Evolutionary conservation across 441 rosid species (phyloP).

Genomic region (Erysimum pusillum): DNA sequence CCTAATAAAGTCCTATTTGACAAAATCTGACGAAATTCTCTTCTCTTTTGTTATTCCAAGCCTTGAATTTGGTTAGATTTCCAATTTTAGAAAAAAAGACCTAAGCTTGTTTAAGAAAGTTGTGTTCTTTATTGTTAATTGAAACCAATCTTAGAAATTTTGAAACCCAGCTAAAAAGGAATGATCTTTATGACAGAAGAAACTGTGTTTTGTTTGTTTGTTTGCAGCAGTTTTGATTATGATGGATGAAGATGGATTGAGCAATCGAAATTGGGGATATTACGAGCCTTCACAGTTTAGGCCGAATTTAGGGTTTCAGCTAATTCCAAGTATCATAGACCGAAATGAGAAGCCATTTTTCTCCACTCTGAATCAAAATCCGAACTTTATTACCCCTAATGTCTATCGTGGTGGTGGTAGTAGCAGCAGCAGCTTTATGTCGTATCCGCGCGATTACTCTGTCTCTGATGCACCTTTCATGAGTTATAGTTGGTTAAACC

Average conservation of each 20-base stretch:
- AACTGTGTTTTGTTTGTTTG: constrained; percentile 2
- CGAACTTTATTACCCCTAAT: constrained; percentile 52
- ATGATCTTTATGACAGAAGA: constrained; percentile 5
- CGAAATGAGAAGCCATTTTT: constrained; percentile 65
- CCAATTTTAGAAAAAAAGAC: neutral
- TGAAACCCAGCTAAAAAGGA: constrained; percentile 7
- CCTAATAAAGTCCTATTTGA: constrained; percentile 5
- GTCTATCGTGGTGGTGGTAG: constrained; percentile 67
- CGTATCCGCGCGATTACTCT: constrained; percentile 65
- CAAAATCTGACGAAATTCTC: neutral
- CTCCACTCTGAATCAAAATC: constrained; percentile 59
- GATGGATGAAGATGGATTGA: constrained; percentile 66
- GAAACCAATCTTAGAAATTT: too few species aligned
- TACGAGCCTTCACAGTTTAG: constrained; percentile 63
- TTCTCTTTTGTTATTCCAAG: neutral
- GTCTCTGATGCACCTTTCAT: constrained; percentile 64
- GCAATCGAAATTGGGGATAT: constrained; percentile 79
- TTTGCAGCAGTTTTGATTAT: constrained; percentile 51
- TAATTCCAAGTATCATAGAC: constrained; percentile 61
- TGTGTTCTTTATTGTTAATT: constrained; percentile 4
- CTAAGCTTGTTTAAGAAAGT: neutral
- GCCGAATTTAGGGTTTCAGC: constrained; percentile 78
- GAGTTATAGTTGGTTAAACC: constrained; percentile 75
- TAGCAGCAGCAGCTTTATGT: constrained; percentile 54
- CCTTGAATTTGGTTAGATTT: constrained; percentile 10